Evolutionary conservation across 495 filamentous ascomycete genomes (phyloP), one percentile per base, ranked within the genome.

Genomic region (Filosporella fistucella): DNA sequence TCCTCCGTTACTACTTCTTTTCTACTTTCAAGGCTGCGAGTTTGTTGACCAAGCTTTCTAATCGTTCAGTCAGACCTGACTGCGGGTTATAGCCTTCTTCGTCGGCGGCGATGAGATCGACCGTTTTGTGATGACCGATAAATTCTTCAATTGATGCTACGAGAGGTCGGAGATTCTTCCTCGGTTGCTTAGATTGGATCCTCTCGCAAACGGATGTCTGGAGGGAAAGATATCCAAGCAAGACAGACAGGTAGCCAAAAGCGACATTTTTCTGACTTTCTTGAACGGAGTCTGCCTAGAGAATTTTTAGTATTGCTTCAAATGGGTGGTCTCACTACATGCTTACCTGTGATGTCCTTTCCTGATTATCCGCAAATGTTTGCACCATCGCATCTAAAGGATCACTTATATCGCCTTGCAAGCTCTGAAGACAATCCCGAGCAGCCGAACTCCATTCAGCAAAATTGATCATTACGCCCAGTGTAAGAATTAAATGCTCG

Each of bases 401-500:
- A 39, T 69, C 63, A 7, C 52, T 35, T 4, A 4, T 24, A 9
- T 55, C 23, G 50, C 56, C 36, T 17, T 59, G 11, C 51, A 51
- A 39, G 59, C 60, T 25, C 64, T 67, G 37, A 13, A 72, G 58
- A 17, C 56, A 52, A 26, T 63, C 57, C 10, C 63, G 68, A 10
- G 80, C 77, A 29, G 62, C 56, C 26, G 81, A 69, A 43, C 80
- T 86, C 54, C 84, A 81, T 57, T 96, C 91, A 14, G 84, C 82
- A 51, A 97, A 75, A 60, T 98, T 98, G 58, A 93, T 95, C 60
- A 95, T 78, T 43, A 85, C 80, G 0, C 90, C 94, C 26, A 96
- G 67, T 35, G 84, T 76, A 46, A 96, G 71, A 40, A 96, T 81
- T 16, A 95, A 75, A 18, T 75, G 74, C 51, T 96, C 85, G 18